phyloP scores from a whole-genome alignment of 1,284 basidiomycete genomes.

The Ganoderma leucocontextum region DNA sequence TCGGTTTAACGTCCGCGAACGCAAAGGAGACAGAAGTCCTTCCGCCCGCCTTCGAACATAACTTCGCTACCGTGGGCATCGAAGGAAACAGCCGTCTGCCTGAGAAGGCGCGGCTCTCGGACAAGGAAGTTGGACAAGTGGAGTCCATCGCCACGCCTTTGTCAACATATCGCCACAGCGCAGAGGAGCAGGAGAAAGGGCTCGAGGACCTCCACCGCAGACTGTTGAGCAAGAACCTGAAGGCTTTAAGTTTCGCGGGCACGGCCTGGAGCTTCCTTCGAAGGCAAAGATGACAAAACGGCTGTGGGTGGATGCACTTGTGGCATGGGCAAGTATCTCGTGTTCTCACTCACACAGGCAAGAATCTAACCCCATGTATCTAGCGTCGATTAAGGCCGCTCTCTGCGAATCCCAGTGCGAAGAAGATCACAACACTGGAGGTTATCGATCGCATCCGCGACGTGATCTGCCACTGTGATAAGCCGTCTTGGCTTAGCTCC shows the following conservation, averaged over 20 bases:
- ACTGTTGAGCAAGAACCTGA: constrained; percentile 7
- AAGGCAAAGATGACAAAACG: constrained; percentile 6
- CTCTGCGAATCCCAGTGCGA: constrained; percentile 15
- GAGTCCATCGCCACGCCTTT: constrained; percentile 6
- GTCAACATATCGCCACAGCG: constrained; percentile 2
- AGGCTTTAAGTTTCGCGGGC: constrained; percentile 12
- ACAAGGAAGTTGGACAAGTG: constrained; percentile 11
- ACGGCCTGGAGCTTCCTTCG: constrained; percentile 6
- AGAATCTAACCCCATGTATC: background rate
- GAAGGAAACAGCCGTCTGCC: background rate
- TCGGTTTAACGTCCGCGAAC: constrained; percentile 29
- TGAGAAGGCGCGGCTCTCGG: constrained; percentile 7
- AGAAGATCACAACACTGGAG: constrained; percentile 9
- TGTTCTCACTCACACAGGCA: background rate
- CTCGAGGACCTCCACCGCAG: constrained; percentile 8
- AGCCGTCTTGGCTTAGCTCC: constrained; percentile 44
- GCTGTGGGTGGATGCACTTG: constrained; percentile 11
- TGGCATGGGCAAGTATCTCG: constrained; percentile 12
- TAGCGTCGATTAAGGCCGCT: constrained; percentile 6
- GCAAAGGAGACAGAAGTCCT: constrained; percentile 7
- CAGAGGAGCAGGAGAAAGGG: background rate
- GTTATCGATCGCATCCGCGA: constrained; percentile 20
- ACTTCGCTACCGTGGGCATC: constrained; percentile 15
- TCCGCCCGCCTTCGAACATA: constrained; percentile 8
- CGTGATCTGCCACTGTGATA: constrained; percentile 36